phyloP scores from a whole-genome alignment of 1,284 basidiomycete species.

The Grifola frondosa region DNA sequence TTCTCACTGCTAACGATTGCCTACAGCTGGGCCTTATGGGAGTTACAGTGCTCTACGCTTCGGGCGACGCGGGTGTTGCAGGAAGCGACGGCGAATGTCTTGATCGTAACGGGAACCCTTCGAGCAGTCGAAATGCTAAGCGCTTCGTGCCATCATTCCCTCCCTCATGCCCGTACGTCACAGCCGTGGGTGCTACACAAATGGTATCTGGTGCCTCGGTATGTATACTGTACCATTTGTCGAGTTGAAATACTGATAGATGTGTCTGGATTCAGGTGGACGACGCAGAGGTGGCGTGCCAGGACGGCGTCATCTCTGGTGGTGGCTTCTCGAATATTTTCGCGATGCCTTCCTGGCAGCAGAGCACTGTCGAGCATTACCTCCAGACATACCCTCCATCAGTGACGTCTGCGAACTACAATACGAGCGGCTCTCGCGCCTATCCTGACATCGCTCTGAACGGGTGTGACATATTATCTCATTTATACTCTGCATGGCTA shows the following conservation, averaged over 20 bases:
- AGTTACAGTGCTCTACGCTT: constrained; percentile 59
- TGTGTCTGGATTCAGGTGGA: not conserved
- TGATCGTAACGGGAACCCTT: constrained; percentile 14
- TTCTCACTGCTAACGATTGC: constrained; percentile 30
- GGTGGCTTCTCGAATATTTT: constrained; percentile 34
- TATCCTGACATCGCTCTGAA: constrained; percentile 40
- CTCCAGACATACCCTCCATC: constrained; percentile 6
- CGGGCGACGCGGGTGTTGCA: constrained; percentile 63
- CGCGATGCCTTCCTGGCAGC: constrained; percentile 29
- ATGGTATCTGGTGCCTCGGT: constrained; percentile 5
- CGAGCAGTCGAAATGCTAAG: not conserved
- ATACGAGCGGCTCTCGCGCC: constrained; percentile 29
- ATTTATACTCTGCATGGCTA: too few relatives aligned
- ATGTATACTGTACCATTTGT: not conserved
- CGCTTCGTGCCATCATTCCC: constrained; percentile 14
- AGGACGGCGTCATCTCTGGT: constrained; percentile 1
- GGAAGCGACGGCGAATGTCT: constrained; percentile 39
- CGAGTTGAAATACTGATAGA: not conserved
- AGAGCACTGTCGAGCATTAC: constrained; percentile 11
- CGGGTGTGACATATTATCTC: too few relatives aligned
- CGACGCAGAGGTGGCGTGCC: constrained; percentile 4
- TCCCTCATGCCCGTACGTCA: constrained; percentile 52
- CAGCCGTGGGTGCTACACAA: constrained; percentile 51
- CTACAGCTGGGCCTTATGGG: constrained; percentile 55
- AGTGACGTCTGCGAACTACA: not conserved